phyloP scores from a whole-genome alignment of 345 rosid genomes.

The Cardamine occulta region DNA sequence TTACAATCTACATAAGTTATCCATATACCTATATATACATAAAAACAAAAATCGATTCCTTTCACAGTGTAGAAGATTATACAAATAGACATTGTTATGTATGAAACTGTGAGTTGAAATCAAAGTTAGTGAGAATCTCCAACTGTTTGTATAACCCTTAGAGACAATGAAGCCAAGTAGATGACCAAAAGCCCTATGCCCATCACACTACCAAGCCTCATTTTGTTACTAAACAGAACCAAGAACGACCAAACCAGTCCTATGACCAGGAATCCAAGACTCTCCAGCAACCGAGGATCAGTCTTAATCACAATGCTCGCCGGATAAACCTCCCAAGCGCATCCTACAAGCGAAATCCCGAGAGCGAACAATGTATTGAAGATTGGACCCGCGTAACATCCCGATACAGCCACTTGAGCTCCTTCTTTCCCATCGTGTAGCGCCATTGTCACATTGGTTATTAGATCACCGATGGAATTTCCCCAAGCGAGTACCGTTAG shows the following conservation, averaged over 20 bases:
- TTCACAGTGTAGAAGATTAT: conserved; percentile 15
- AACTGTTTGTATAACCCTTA: conserved; percentile 53
- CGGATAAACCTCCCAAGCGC: conserved; percentile 73
- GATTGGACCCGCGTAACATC: conserved; percentile 94
- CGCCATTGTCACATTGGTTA: conserved; percentile 81
- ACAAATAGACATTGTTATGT: conserved; percentile 11
- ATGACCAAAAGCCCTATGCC: conserved; percentile 80
- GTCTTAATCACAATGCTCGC: conserved; percentile 55
- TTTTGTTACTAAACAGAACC: conserved; percentile 66
- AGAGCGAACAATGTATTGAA: conserved; percentile 81
- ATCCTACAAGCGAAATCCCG: conserved; percentile 66
- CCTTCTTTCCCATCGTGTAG: conserved; percentile 77
- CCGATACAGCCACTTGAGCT: conserved; percentile 83
- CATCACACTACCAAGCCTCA: conserved; percentile 66
- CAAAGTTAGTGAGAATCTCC: conserved; percentile 41
- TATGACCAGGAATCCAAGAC: conserved; percentile 64
- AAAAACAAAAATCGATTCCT: conserved; percentile 6
- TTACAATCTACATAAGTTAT: conserved; percentile 20
- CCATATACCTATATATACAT: not conserved
- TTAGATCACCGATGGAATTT: conserved; percentile 86
- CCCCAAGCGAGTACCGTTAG: conserved; percentile 97
- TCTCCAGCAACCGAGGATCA: conserved; percentile 70
- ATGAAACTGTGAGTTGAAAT: conserved; percentile 8
- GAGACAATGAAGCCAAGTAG: conserved; percentile 67
- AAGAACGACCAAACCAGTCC: conserved; percentile 89